Base-by-base conservation (phyloP, 768 basidiomycete species). In the Kwoniella mangroviensis region DNA sequence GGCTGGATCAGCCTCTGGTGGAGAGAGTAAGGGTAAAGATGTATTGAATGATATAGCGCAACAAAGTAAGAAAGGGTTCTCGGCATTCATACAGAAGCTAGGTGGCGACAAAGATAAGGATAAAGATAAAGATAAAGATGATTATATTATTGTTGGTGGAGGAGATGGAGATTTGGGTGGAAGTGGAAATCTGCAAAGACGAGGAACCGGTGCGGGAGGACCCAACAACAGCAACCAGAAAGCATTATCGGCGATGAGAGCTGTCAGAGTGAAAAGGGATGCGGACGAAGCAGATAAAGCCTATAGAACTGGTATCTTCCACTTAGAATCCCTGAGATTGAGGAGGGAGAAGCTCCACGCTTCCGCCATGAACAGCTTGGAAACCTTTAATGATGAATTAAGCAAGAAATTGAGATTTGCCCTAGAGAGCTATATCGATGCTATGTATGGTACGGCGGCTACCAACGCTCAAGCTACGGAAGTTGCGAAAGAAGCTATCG, bases 271-370 rank as follows among this genome's bases (percentile, higher is more conserved):
- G 24, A 95, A 94, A 84, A 86, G 94, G 59, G 94, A 97, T 74
- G 90, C 91, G 4, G 94, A 96, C 43, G 94, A 96, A 81, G 54
- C 75, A 92, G 94, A 97, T 81, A 92, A 90, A 81, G 93, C 95
- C 69, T 97, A 97, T 78, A 86, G 94, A 28, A 91, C 90, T 73
- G 93, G 89, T 42, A 90, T 97, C 24, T 90, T 96, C 82, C 92
- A 92, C 90, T 84, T 94, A n/a, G 94, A 97, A 85, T 94, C 94
- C 0, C 86, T 96, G 45, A 86, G 94, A 43, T 85, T 96, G 45
- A 87, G 91, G 49, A 86, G 92, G 70, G 89, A 90, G 6, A 96
- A 94, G 82, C 92, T 90, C 49, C 83, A 95, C 42, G 89, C 93
- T 76, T 88, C 89, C 53, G 94, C 91, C 3, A 92, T 91, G 76